Evolutionary conservation across 2,329 filamentous ascomycete species (phyloP).

Genomic region (Pseudogymnoascus sp.): DNA sequence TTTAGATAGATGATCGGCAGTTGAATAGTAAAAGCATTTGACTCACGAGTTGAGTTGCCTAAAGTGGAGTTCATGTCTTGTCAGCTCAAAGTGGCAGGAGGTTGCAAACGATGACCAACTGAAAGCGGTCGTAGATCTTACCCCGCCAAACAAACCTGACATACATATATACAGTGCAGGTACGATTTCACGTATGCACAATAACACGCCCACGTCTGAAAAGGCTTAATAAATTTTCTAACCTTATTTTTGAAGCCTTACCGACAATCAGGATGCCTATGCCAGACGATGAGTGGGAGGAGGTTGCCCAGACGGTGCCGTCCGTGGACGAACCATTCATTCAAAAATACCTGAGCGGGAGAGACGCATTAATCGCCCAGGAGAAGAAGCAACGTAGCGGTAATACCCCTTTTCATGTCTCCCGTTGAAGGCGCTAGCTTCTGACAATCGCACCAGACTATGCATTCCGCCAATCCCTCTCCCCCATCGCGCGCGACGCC

Average conservation of each 20-base stretch:
- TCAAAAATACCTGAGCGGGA: constrained; percentile 69
- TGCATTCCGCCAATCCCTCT: constrained; percentile 64
- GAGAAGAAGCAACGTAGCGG: constrained; percentile 79
- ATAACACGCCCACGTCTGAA: background rate
- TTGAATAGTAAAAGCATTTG: background rate
- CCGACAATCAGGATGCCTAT: constrained; percentile 1
- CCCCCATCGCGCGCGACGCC: constrained; percentile 69
- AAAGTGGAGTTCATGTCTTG: background rate
- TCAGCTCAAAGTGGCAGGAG: constrained; percentile 1
- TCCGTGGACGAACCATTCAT: constrained; percentile 63
- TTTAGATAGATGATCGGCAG: background rate
- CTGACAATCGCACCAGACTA: constrained; percentile 40
- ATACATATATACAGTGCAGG: background rate
- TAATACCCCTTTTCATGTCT: constrained; percentile 28
- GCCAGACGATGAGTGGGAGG: constrained; percentile 50
- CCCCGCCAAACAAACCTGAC: background rate
- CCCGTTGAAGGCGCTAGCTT: constrained; percentile 20
- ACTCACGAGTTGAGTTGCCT: constrained; percentile 4
- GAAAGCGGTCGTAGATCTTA: background rate
- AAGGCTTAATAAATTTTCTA: background rate
- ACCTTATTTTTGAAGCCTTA: background rate
- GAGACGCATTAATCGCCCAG: constrained; percentile 66
- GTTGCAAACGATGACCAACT: constrained; percentile 5
- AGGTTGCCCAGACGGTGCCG: constrained; percentile 48
- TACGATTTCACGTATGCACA: background rate